Evolutionary conservation across 768 basidiomycete species (phyloP), one percentile per base, ranked within the genome.

Genomic region (Tricholoma sp.): DNA sequence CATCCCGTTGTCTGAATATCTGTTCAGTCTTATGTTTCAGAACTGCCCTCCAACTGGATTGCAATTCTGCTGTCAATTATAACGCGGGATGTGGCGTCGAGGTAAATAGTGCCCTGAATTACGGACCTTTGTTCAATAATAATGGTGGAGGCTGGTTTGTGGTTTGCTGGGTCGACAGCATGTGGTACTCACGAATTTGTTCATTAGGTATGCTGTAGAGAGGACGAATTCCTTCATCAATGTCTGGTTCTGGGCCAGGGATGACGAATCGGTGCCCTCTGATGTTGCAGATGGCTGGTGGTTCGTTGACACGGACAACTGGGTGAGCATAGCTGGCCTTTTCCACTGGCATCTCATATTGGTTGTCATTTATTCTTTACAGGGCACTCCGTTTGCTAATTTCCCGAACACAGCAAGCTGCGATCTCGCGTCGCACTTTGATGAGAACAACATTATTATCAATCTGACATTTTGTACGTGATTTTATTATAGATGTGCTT

Each of bases 171-270:
- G 7, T 49, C 8, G 4, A n/a, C 27, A 29, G 10, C 4, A 10
- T 16, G 27, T 5, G 16, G 27, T 31, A 10, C 16, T 49, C n/a
- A 49, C 16, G 16, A 16, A 6, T n/a, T 5, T 3, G 4, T 22
- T 41, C 5, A 29, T 27, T 55, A 85, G 81, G 80, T 87, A 80
- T 64, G 88, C 83, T 0, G 73, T 86, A 51, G 85, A 88, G 66
- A 79, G 86, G 43, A 81, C 82, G 0, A 62, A 68, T 19, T 63
- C 62, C 10, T 80, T 74, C 64, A 83, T 90, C 61, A 83, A 83
- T 55, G 75, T 89, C 32, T 91, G 84, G 82, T 89, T 88, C 74
- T 92, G 88, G 87, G 67, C 81, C 0, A 76, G 88, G 29, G 76
- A 77, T 61, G 76, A 69, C 51, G 69, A 63, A 1, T 66, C 61